phyloP scores from a whole-genome alignment of 2,329 filamentous ascomycete species.

The Metarhizium brunneum region DNA sequence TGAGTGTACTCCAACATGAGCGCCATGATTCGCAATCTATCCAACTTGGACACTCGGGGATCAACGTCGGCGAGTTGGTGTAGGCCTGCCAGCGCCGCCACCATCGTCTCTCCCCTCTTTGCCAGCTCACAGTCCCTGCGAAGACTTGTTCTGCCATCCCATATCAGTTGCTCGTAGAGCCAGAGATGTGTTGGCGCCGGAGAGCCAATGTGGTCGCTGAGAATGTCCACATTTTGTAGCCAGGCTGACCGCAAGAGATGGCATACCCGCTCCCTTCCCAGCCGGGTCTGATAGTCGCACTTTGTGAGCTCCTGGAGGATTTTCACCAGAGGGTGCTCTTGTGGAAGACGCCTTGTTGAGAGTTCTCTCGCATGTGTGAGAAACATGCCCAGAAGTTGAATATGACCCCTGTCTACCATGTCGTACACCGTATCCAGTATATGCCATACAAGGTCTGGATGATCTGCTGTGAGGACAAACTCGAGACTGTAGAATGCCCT shows the following conservation, averaged over 20 bases:
- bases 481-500: conserved; percentile 26
- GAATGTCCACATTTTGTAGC: conserved; percentile 26
- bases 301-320: conserved; percentile 22
- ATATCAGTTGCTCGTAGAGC: conserved; percentile 30
- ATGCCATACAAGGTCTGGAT: conserved; percentile 28
- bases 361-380: conserved; percentile 22
- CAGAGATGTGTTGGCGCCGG: conserved; percentile 21
- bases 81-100: conserved; percentile 19
- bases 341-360: conserved; percentile 18
- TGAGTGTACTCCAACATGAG: conserved; percentile 27
- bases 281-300: conserved; percentile 21
- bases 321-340: conserved; percentile 22
- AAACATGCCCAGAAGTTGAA: conserved; percentile 25
- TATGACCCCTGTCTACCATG: conserved; percentile 25
- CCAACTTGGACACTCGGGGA: conserved; percentile 10
- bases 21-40: conserved; percentile 22
- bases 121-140: conserved; percentile 22
- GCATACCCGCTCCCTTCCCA: conserved; percentile 22
- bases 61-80: conserved; percentile 7
- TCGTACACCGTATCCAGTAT: conserved; percentile 29
- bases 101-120: conserved; percentile 18
- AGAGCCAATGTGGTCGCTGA: conserved; percentile 20
- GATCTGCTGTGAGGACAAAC: conserved; percentile 26
- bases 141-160: conserved; percentile 26
- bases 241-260: conserved; percentile 25